These are phyloP conservation scores for Smittium culicis DNA, from an alignment of 371 early-diverging fungal genomes.

Conservation along the genomic window DNA sequence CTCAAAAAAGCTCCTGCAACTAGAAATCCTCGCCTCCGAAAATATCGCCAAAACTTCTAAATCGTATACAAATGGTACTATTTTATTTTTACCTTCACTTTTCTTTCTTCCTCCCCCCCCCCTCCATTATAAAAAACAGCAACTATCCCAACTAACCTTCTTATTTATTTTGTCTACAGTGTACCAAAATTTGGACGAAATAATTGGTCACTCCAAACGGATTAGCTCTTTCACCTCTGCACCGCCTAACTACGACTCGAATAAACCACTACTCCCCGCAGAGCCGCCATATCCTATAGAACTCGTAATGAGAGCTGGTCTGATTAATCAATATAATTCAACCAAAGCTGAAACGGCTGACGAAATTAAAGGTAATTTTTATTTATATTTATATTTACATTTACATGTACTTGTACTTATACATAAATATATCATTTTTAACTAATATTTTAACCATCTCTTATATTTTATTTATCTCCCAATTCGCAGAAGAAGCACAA, in stretches of 20 bases:
- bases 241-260: conserved; percentile 40
- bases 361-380: conserved; percentile 8
- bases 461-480: conserved; percentile 3
- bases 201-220: conserved; percentile 36
- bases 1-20: conserved; percentile 19
- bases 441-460: conserved; percentile 9
- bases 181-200: conserved; percentile 27
- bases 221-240: conserved; percentile 38
- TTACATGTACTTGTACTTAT: no score
- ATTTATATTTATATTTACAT: not conserved
- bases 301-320: conserved; percentile 30
- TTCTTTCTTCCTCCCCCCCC: no score
- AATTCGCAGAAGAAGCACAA: conserved; percentile 11
- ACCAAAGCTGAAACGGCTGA: conserved; percentile 11
- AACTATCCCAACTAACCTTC: no score
- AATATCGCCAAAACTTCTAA: conserved; percentile 11
- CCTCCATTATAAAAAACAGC: no score
- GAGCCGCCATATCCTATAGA: conserved; percentile 31
- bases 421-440: no score
- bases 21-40: conserved; percentile 10
- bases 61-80: not conserved
- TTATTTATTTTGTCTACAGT: conserved; percentile 7
- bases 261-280: conserved; percentile 27
- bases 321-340: conserved; percentile 27
- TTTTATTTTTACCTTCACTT: not conserved